Percentiles rank a stretch among this genome's conserved stretches.
Evolutionary conservation across 257 asterid species (phyloP).

Genomic region (Asclepias syriaca): DNA sequence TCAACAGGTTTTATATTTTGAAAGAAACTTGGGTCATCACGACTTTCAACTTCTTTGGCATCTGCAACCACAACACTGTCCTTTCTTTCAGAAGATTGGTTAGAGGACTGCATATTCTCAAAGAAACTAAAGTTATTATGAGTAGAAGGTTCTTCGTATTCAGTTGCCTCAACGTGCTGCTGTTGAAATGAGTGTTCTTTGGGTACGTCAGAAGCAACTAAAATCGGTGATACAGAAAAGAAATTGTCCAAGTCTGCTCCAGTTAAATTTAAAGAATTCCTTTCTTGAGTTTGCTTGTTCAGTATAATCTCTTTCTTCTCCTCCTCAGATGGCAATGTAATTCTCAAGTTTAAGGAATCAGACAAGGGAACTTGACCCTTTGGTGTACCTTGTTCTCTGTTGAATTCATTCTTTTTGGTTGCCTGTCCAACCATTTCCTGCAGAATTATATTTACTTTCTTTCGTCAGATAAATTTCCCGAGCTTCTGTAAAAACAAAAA

Average conservation of each 20-base stretch:
- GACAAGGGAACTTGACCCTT: conserved; percentile 44
- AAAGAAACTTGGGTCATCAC: conserved; percentile 38
- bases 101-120: conserved; percentile 42
- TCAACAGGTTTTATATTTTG: conserved; percentile 42
- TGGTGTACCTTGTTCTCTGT: conserved; percentile 43
- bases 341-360: conserved; percentile 49
- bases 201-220: conserved; percentile 24
- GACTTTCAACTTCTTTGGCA: conserved; percentile 31
- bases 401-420: conserved; percentile 34
- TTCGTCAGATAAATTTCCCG: conserved; percentile 9
- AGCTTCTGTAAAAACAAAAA: background rate
- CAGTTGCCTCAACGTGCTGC: conserved; percentile 24
- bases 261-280: conserved; percentile 31
- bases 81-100: conserved; percentile 27
- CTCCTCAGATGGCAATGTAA: conserved; percentile 49
- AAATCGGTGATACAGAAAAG: conserved; percentile 36
- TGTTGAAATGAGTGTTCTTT: conserved; percentile 24
- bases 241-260: conserved; percentile 61
- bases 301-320: conserved; percentile 30
- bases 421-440: conserved; percentile 68
- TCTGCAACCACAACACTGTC: conserved; percentile 23
- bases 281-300: conserved; percentile 33
- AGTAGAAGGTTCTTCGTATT: conserved; percentile 31
- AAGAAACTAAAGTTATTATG: conserved; percentile 40
- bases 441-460: conserved; percentile 20